Percentiles rank a stretch among this genome's conserved stretches.
These are phyloP conservation scores for Hypoxylon rubiginosum DNA, from an alignment of 2,329 filamentous ascomycete genomes.

Conservation along the genomic window DNA sequence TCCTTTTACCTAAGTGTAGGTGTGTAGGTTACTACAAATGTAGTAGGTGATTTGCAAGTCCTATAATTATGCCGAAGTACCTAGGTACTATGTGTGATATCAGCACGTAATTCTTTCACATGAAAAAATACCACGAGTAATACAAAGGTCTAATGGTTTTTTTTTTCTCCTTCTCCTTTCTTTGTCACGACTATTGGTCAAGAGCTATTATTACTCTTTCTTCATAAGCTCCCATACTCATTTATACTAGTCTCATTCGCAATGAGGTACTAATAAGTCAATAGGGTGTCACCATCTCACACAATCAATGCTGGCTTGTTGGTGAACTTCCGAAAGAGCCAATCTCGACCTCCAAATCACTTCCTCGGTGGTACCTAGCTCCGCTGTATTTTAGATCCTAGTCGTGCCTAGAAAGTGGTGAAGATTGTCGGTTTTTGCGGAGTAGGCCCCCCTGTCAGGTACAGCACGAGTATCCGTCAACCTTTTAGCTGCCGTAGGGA, in stretches of 20 bases:
- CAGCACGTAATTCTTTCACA: background rate
- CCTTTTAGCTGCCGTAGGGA: constrained; percentile 16
- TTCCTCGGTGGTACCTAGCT: constrained; percentile 40
- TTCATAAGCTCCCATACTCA: background rate
- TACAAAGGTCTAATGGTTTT: background rate
- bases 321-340: constrained; percentile 21
- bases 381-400: constrained; percentile 35
- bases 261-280: constrained; percentile 13
- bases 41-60: background rate
- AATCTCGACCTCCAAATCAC: constrained; percentile 30
- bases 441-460: constrained; percentile 31
- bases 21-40: background rate
- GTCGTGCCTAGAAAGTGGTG: constrained; percentile 29
- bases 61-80: background rate
- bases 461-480: constrained; percentile 23
- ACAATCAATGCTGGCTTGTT: constrained; percentile 36
- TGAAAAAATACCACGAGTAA: background rate
- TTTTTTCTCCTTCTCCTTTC: background rate
- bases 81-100: background rate
- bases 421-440: constrained; percentile 47
- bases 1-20: background rate
- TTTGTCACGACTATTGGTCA: background rate
- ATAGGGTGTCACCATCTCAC: constrained; percentile 33
- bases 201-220: background rate
- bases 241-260: background rate